These are phyloP conservation scores for Saccharomycopsis malanga DNA, from an alignment of 805 yeast genomes.

Conservation along the genomic window DNA sequence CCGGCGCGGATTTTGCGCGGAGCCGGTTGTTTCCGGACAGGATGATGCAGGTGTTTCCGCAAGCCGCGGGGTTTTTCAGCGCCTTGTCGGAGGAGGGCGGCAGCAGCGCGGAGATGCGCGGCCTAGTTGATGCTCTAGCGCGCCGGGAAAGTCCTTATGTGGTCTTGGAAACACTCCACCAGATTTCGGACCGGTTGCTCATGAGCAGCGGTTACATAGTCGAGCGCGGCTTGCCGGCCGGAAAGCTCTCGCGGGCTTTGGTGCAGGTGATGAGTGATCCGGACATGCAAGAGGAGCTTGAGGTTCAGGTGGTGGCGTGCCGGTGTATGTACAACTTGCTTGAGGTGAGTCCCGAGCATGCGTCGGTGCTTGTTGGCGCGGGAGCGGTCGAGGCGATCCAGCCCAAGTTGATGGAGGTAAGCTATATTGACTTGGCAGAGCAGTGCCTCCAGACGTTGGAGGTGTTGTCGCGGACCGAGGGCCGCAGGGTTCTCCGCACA, in stretches of 20 bases:
- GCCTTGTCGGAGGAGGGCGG: conserved; percentile 23
- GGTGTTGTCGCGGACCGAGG: conserved; percentile 50
- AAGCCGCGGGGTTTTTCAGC: conserved; percentile 31
- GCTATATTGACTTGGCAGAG: conserved; percentile 86
- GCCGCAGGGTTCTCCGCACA: conserved; percentile 44
- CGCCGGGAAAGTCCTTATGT: conserved; percentile 49
- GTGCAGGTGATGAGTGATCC: conserved; percentile 55
- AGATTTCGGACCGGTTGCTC: conserved; percentile 53
- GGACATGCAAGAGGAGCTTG: conserved; percentile 53
- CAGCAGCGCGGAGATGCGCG: conserved; percentile 17
- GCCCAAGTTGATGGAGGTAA: conserved; percentile 61
- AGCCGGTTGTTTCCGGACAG: conserved; percentile 23
- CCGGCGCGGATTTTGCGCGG: background rate
- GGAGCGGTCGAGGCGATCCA: conserved; percentile 63
- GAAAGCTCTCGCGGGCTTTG: conserved; percentile 45
- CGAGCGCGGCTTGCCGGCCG: conserved; percentile 58
- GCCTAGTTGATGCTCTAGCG: conserved; percentile 13
- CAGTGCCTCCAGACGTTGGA: conserved; percentile 77
- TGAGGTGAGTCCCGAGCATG: conserved; percentile 64
- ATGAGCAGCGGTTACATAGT: conserved; percentile 62
- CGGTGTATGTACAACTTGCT: conserved; percentile 75
- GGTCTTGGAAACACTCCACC: conserved; percentile 57
- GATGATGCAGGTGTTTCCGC: conserved; percentile 34
- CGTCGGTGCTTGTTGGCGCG: conserved; percentile 52
- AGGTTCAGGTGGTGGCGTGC: conserved; percentile 76